Base-by-base conservation (phyloP, 176 grass and related monocot genomes). In the Bonia amplexicaulis region DNA sequence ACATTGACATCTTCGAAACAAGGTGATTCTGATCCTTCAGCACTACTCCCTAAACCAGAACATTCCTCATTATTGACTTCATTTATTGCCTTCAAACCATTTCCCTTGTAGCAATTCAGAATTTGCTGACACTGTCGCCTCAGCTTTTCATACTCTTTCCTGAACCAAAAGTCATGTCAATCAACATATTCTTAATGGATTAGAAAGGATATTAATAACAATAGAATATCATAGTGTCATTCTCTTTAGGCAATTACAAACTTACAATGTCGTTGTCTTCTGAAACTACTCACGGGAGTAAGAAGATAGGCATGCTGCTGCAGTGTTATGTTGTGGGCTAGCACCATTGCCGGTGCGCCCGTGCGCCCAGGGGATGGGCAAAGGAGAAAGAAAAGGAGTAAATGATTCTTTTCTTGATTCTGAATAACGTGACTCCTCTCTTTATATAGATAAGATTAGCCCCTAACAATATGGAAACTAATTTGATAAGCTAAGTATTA, bases 121-220 rank as follows among this genome's bases (percentile, higher is more conserved):
- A 96, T 85, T 80, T 86, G 86, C 44, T 82, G 80, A 73, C 96
- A 99, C 33, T 90, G 93, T 54, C 88, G 87, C 79, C 93, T 94
- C 46, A 99, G 86, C 80, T 94, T 99, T 86, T 94, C 96, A 83
- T 92, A 98, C 83, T 98, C 93, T 95, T 98, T 95, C 93, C 96
- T 98, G 82, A 61, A 83, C 20, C 41, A 69, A 80, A 85, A 84
- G 5, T 13, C 54, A 80, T 69, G 63, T 20, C 14, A 75, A 79
- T 84, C 70, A 44, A 79, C 46, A 51, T 68, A 69, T 9, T 60
- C 29, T 22, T 35, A 45, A 59, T 27, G 73, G 31, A 87, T 52
- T 25, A 87, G 9, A 70, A 10, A 78, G 0, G 48, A 52, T 26
- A 87, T 65, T 54, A 52, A 62, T 62, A 44, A 1, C 39, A 79